Evolutionary conservation across 306 rosid genomes (phyloP), one percentile per base, ranked within the genome.

Genomic region (Mimosa pudica): DNA sequence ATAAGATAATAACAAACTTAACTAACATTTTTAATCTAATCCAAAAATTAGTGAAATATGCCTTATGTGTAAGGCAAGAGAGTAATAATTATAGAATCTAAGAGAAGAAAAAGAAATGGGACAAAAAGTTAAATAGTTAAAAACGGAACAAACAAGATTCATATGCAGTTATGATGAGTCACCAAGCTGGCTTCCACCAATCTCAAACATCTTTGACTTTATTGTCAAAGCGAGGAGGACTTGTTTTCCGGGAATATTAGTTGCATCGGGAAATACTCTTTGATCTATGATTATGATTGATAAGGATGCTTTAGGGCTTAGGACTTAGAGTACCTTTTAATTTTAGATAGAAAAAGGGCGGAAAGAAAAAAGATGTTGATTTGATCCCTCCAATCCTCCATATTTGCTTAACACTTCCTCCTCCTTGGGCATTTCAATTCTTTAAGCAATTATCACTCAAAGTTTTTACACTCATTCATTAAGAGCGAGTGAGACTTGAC

Each of bases 161-260:
- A 36, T 2, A 14, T 36, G 16, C 45, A 41, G 4, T 7, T 0
- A 4, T 17, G 2, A 4, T 17, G 2, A 32, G 46, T 32, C 6
- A 32, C 38, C 82, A 54, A 77, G 77, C 84, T 72, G 77, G 80
- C 55, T 9, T 64, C 68, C 82, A 76, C 49, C 30, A 20, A 52
- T 14, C 49, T 20, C 10, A 0, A 12, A 32, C 32, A 47, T 33
- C 51, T 67, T 81, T 84, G 82, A 77, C 82, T 77, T 82, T 82
- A 55, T 20, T 30, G 71, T 58, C 70, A 57, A 44, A n/a, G 54
- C 11, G 8, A 6, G 8, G 5, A 8, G 38, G 44, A 46, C 33
- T 41, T 32, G 61, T 49, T 70, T 42, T 61, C 7, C 30, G 2
- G 33, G 14, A 16, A 57, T 70, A 8, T 6, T 7, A 66, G 46